Evolutionary conservation across 2,329 filamentous ascomycete genomes (phyloP), one percentile per base, ranked within the genome.

Genomic region (Botrytis fabae): DNA sequence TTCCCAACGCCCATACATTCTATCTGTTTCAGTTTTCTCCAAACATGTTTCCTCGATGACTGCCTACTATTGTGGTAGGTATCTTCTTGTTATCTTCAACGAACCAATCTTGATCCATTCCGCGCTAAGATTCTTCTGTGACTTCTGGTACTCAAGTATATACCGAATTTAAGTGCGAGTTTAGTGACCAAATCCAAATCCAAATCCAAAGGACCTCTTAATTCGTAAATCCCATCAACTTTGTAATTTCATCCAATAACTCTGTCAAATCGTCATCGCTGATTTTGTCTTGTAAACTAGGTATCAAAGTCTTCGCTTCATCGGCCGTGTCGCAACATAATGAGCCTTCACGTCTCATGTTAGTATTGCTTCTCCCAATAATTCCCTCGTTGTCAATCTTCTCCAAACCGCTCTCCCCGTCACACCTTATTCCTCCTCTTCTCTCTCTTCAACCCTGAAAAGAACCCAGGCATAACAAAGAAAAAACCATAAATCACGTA

Each of bases 301-400:
- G 97, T 75, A 99, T 97, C 73, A 99, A 87, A 14, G 94, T 97
- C 85, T 97, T 98, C 74, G 96, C 96, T 84, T 99, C 97, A 81
- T 99, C 96, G 73, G 94, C 92, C 62, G 91, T 92, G 79, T 97
- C 95, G 81, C 95, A 97, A 83, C 94, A 97, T 57, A 99, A 86
- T 46, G 93, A 97, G 48, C 94, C 95, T 77, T 80, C 51, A 51
- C n/a, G 46, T 40, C n/a, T 38, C 25, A 44, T 28, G 51, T 72
- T 64, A 72, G 70, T 22, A 63, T 48, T 63, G 4, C 22, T 40
- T 71, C 42, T 38, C 44, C 18, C 12, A 61, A 48, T 25, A 22
- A 22, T 51, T n/a, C 25, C 12, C 35, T 44, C n/a, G 10, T 32
- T 32, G 10, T 25, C 6, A 5, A 44, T 59, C 14, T 44, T 38